These are phyloP conservation scores for Coprinopsis cinerea DNA, from an alignment of 768 basidiomycete species.

Conservation along the genomic window DNA sequence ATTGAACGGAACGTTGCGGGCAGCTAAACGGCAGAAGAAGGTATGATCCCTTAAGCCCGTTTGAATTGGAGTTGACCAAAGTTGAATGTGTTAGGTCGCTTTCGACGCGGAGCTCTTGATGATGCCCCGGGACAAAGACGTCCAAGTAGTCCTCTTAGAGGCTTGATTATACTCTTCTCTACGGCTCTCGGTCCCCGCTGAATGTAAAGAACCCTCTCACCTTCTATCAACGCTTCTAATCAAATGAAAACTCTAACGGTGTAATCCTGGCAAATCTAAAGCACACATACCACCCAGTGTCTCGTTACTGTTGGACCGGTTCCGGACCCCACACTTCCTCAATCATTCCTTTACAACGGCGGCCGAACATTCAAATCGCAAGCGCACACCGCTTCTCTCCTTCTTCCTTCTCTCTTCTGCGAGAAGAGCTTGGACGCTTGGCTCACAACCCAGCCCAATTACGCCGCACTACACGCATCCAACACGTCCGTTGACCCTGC, in stretches of 20 bases:
- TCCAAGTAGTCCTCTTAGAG: constrained; percentile 35
- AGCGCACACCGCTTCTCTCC: too few relatives aligned
- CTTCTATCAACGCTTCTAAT: too few relatives aligned
- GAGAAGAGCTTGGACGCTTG: too few relatives aligned
- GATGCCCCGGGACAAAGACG: constrained; percentile 47
- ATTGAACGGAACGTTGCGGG: constrained; percentile 40
- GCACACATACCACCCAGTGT: not conserved
- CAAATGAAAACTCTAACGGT: too few relatives aligned
- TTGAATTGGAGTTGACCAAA: not conserved
- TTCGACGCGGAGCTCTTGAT: constrained; percentile 43
- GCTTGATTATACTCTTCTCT: not conserved
- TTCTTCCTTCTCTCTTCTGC: too few relatives aligned
- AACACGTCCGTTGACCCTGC: too few relatives aligned
- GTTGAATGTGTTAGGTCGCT: constrained; percentile 25
- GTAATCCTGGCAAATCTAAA: not conserved
- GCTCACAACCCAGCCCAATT: too few relatives aligned
- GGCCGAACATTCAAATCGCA: too few relatives aligned
- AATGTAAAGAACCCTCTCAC: not conserved
- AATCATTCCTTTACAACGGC: too few relatives aligned
- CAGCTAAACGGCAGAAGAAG: constrained; percentile 43
- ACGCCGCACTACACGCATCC: too few relatives aligned
- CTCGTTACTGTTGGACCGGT: too few relatives aligned
- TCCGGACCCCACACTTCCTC: too few relatives aligned
- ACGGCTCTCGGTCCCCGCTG: not conserved
- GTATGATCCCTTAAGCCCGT: constrained; percentile 16